Base-by-base conservation (phyloP, 2,329 filamentous ascomycete species). In the Fusarium citri region DNA sequence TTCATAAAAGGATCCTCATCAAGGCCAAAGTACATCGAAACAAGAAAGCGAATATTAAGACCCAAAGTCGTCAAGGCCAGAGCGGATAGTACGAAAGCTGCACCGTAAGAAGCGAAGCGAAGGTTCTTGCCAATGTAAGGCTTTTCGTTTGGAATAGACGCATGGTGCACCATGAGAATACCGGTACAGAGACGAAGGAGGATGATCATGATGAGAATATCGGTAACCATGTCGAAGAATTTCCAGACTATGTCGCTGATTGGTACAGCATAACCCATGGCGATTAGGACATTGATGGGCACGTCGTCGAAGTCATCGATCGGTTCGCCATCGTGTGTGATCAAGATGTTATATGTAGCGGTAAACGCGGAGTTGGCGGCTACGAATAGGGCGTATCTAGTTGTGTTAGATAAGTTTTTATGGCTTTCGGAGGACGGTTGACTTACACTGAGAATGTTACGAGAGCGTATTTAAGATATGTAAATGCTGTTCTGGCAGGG, bases 391-490 rank as follows among this genome's bases (percentile, higher is more conserved):
- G 34, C 34, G 18, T n/a, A n/a, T 37, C 34, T 37, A 37, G 10
- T 11, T 37, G 11, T n/a, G 34, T 37, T 11, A 37, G 31, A 5
- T 5, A 37, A 37, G 16, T 11, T 37, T 28, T 5, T 3, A 37
- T 37, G 16, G 31, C 5, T 15, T 18, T 34, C 10, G 10, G 31
- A 34, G 5, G 16, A 18, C 10, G 2, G 16, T 34, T 16, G 31
- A 20, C 77, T 48, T 49, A 80, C 78, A 72, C 25, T 7, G 61
- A 40, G 28, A 72, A 79, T 0, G 73, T 48, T 2, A 62, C 55
- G 14, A 79, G 63, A 1, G 76, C 74, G 3, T 55, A 6, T 46
- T 77, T 78, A 50, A 75, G 69, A 20, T 61, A 74, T 4, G 48
- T 64, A 15, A 76, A 70, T 20, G 72, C 77, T 28, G 49, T 65